Percentiles rank a stretch among this genome's conserved stretches.
phyloP scores from a whole-genome alignment of 2,329 filamentous ascomycete species.

The Fusarium sp. region DNA sequence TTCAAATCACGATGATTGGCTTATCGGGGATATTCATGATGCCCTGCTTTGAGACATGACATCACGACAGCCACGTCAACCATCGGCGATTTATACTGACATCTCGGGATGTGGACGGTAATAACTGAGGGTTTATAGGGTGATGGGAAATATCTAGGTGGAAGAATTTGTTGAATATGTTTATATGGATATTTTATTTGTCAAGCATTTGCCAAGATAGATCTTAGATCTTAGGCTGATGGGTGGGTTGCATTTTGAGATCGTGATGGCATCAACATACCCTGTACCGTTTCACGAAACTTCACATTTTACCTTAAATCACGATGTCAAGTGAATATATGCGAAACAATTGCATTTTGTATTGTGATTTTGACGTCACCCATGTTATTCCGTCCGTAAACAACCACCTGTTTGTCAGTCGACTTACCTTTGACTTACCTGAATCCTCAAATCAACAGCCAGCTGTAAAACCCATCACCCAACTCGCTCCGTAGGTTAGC shows the following conservation, averaged over 20 bases:
- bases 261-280: not conserved
- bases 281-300: not conserved
- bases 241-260: not conserved
- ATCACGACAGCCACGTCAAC: not conserved
- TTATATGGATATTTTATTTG: not conserved
- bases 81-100: not conserved
- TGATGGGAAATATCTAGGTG: not conserved
- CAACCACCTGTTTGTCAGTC: not conserved
- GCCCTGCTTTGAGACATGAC: conserved; percentile 12
- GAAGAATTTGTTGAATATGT: not conserved
- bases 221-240: not conserved
- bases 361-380: too few relatives aligned
- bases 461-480: rapidly evolving
- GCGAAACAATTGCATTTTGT: not conserved
- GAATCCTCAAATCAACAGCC: not conserved
- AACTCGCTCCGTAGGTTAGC: rapidly evolving
- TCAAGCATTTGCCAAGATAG: not conserved
- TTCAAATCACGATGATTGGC: conserved; percentile 23
- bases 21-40: conserved; percentile 10
- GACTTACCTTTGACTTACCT: not conserved
- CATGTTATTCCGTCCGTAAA: rapidly evolving
- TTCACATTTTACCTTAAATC: not conserved
- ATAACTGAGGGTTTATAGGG: not conserved
- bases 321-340: too few relatives aligned
- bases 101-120: not conserved